These are phyloP conservation scores for Cystobasidium ongulense DNA, from an alignment of 768 basidiomycete species.

Conservation along the genomic window DNA sequence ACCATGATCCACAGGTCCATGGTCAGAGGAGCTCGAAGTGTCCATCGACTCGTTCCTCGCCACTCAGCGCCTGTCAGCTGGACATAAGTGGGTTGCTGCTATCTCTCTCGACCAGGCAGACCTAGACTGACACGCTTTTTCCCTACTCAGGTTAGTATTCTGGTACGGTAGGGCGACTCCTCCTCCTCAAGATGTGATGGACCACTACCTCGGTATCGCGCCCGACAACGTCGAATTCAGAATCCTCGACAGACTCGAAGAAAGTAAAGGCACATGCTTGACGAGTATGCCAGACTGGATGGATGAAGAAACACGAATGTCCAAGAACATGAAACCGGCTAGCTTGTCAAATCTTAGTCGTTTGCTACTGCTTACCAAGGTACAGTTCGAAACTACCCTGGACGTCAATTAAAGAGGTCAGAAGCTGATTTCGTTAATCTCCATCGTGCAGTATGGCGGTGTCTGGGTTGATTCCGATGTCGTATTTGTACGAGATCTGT, in stretches of 20 bases:
- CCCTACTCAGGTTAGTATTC: too few relatives aligned
- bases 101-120: too few relatives aligned
- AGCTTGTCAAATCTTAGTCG: background rate
- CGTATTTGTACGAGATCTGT: background rate
- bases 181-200: background rate
- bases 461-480: background rate
- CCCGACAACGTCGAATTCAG: background rate
- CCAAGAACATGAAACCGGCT: background rate
- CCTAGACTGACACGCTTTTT: too few relatives aligned
- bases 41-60: constrained; percentile 13
- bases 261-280: background rate
- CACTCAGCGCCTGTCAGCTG: background rate
- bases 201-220: background rate
- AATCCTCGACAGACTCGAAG: background rate
- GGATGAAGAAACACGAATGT: background rate
- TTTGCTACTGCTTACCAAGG: background rate
- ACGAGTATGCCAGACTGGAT: background rate
- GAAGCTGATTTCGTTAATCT: too few relatives aligned
- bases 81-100: constrained; percentile 20
- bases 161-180: background rate
- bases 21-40: background rate
- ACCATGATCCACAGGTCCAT: background rate
- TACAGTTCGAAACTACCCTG: too few relatives aligned
- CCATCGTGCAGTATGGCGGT: background rate
- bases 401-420: too few relatives aligned